A percentile compares a stretch with the other conserved stretches of the same genome.
Conservation (phyloP, 2,329 filamentous ascomycete species). For the Xylaria sp. region DNA sequence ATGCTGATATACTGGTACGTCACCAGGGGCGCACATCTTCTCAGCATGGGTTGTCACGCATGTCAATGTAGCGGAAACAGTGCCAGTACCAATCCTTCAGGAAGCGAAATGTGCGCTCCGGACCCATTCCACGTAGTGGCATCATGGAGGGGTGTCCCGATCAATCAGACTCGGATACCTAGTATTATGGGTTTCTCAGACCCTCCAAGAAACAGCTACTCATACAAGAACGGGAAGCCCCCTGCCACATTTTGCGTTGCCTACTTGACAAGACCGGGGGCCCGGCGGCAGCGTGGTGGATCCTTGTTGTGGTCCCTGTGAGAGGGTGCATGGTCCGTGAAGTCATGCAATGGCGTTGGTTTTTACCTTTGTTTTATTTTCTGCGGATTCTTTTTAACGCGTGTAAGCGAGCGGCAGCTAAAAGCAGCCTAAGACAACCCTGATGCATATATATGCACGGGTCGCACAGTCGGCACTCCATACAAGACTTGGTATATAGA, state of each 20-base stretch:
- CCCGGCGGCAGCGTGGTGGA: conserved; percentile 22
- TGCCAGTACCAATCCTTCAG: conserved; percentile 23
- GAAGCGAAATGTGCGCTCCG: conserved; percentile 16
- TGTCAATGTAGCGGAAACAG: conserved; percentile 25
- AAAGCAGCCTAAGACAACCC: not conserved
- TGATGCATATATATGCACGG: conserved; percentile 13
- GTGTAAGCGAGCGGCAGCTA: conserved; percentile 9
- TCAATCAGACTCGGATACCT: conserved; percentile 21
- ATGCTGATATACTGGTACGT: conserved; percentile 34
- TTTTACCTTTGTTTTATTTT: not conserved
- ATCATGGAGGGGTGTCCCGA: conserved; percentile 25
- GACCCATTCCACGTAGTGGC: conserved; percentile 25
- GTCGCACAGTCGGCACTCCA: conserved; percentile 10
- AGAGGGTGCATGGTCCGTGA: conserved; percentile 21
- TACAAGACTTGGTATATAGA: not conserved
- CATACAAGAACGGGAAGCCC: conserved; percentile 10
- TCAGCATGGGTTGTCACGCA: conserved; percentile 17
- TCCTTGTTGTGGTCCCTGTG: conserved; percentile 20
- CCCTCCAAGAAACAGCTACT: conserved; percentile 7
- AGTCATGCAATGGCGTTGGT: conserved; percentile 6
- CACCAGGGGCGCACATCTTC: conserved; percentile 18
- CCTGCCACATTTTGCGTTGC: conserved; percentile 19
- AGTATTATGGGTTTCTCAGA: conserved; percentile 3
- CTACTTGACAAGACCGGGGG: conserved; percentile 23
- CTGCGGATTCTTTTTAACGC: not conserved